A percentile compares a stretch with the other conserved stretches of the same genome.
Conservation (phyloP, 1,284 basidiomycete species). For the Xerocomus minutiporus region DNA sequence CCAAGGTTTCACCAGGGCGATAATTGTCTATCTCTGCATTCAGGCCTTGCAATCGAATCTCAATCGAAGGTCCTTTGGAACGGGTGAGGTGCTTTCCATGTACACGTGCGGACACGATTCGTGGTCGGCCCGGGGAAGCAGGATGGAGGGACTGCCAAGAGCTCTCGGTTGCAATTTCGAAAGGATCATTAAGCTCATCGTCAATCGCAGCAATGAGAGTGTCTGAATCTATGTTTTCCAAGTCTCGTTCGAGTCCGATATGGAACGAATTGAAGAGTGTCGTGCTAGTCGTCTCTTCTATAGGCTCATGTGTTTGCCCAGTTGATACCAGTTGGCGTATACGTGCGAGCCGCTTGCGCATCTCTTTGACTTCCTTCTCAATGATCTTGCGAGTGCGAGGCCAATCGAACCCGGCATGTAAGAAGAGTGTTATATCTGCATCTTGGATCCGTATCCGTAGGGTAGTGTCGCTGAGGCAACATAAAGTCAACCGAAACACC, state of each 20-base stretch:
- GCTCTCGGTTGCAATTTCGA: constrained; percentile 74
- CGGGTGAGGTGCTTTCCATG: constrained; percentile 67
- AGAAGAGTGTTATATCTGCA: constrained; percentile 60
- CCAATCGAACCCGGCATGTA: constrained; percentile 97
- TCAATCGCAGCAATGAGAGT: constrained; percentile 87
- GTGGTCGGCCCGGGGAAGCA: constrained; percentile 38
- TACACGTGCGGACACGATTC: constrained; percentile 39
- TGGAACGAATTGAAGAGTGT: constrained; percentile 92
- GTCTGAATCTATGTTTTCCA: constrained; percentile 69
- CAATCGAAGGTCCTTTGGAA: constrained; percentile 77
- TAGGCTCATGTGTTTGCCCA: constrained; percentile 84
- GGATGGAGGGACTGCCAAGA: constrained; percentile 80
- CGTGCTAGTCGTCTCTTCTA: constrained; percentile 72
- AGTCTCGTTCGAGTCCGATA: constrained; percentile 74
- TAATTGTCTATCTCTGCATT: constrained; percentile 68
- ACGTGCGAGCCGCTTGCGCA: constrained; percentile 82
- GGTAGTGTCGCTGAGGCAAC: constrained; percentile 46
- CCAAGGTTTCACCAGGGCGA: constrained; percentile 49
- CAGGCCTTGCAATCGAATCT: constrained; percentile 72
- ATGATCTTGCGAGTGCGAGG: constrained; percentile 77
- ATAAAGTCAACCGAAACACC: constrained; percentile 12
- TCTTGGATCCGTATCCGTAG: constrained; percentile 55
- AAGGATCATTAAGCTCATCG: constrained; percentile 75
- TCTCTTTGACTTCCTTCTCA: constrained; percentile 83
- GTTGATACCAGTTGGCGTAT: constrained; percentile 92